A percentile compares a stretch with the other conserved stretches of the same genome.
These are phyloP conservation scores for Escallonia herrerae DNA, from an alignment of 129 eudicot genomes.

Conservation along the genomic window DNA sequence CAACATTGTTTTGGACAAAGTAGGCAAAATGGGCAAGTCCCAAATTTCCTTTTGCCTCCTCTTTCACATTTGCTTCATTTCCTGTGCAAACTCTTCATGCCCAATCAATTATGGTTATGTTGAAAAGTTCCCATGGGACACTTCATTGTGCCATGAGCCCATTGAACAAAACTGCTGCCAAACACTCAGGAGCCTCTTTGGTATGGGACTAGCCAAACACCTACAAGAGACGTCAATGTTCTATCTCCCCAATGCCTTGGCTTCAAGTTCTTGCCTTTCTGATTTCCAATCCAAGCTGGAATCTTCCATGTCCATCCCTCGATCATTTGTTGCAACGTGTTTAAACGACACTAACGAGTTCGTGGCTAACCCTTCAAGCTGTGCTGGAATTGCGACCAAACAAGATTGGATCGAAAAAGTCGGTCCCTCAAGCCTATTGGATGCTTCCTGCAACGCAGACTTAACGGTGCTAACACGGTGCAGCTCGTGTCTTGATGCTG, in stretches of 20 bases:
- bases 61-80: constrained; percentile 3
- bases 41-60: background rate
- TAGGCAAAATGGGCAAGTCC: constrained; percentile 1
- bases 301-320: constrained; percentile 8
- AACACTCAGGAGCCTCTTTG: constrained; percentile 54
- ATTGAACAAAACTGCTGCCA: constrained; percentile 42
- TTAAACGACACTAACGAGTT: constrained; percentile 26
- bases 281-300: constrained; percentile 34
- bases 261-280: constrained; percentile 43
- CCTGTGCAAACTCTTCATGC: constrained; percentile 34
- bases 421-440: constrained; percentile 21
- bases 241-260: constrained; percentile 32
- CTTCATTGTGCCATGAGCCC: constrained; percentile 36
- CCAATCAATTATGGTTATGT: constrained; percentile 61
- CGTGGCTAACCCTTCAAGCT: constrained; percentile 29
- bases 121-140: constrained; percentile 55
- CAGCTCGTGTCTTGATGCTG: constrained; percentile 51
- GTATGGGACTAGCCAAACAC: constrained; percentile 56
- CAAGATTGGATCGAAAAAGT: constrained; percentile 36
- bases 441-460: constrained; percentile 42
- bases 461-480: constrained; percentile 35
- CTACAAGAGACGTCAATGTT: constrained; percentile 52
- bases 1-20: background rate
- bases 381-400: constrained; percentile 39
- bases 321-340: constrained; percentile 28